These are phyloP conservation scores for Phytophthora hibernalis DNA, from an alignment of 352 stramenopile species.

Conservation along the genomic window DNA sequence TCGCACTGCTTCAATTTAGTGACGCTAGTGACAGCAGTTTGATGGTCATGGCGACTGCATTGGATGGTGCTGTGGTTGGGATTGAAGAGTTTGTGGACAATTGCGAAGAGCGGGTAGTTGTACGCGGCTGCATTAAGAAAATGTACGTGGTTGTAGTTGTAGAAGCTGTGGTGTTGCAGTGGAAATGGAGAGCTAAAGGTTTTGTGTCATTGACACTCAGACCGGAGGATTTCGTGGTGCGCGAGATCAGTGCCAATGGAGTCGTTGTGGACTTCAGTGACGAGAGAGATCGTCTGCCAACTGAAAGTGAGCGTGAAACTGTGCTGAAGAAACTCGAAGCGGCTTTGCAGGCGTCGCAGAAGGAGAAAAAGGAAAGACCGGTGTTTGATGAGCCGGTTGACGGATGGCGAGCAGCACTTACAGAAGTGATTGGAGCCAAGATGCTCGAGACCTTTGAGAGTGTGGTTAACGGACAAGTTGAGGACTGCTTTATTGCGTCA, in stretches of 20 bases:
- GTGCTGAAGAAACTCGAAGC: conserved; percentile 44
- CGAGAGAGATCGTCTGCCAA: conserved; percentile 38
- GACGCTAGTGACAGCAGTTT: neutral
- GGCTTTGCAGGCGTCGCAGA: conserved; percentile 25
- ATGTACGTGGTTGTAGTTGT: conserved; percentile 39
- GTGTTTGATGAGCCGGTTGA: conserved; percentile 56
- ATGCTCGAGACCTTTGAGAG: conserved; percentile 21
- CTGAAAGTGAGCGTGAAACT: conserved; percentile 38
- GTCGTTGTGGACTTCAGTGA: conserved; percentile 49
- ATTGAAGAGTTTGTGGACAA: conserved; percentile 55
- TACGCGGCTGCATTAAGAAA: conserved; percentile 54
- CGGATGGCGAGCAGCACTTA: conserved; percentile 62
- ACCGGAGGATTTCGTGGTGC: conserved; percentile 76
- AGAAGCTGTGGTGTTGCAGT: neutral
- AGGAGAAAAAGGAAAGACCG: conserved; percentile 53
- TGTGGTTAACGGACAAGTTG: conserved; percentile 29
- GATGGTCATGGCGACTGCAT: neutral
- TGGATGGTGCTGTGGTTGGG: conserved; percentile 44
- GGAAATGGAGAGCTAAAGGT: neutral
- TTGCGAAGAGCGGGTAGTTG: conserved; percentile 9
- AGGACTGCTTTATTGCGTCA: conserved; percentile 40
- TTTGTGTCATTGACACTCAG: conserved; percentile 13
- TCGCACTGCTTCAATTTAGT: neutral
- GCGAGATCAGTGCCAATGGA: conserved; percentile 59
- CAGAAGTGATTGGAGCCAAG: conserved; percentile 31